Conservation (phyloP, 345 rosid genomes). For the Syzygium aqueum region DNA sequence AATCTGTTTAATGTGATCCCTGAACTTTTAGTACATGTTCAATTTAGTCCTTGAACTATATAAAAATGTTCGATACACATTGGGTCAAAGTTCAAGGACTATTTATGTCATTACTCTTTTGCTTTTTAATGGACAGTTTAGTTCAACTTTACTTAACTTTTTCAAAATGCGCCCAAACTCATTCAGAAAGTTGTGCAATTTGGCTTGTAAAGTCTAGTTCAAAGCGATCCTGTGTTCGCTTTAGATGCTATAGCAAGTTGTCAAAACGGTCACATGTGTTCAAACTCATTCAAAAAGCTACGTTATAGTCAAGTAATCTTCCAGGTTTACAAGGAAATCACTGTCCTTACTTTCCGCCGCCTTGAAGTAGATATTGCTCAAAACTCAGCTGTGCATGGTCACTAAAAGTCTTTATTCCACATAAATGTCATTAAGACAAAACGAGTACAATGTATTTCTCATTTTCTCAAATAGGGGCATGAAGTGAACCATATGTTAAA, state of each 20-base stretch:
- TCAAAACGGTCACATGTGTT: background rate
- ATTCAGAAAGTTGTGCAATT: background rate
- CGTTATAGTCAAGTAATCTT: background rate
- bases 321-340: background rate
- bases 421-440: background rate
- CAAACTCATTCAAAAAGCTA: background rate
- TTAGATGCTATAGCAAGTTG: background rate
- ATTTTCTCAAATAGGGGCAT: too few species aligned
- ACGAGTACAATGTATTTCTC: background rate
- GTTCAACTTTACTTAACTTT: background rate
- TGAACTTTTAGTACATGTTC: too few species aligned
- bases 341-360: background rate
- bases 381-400: background rate
- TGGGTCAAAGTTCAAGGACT: too few species aligned
- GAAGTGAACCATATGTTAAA: too few species aligned
- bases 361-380: background rate
- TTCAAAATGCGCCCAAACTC: background rate
- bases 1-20: too few species aligned
- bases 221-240: background rate
- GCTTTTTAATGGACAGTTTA: background rate
- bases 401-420: background rate
- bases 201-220: background rate
- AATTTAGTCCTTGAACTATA: too few species aligned
- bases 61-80: too few species aligned
- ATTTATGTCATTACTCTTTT: too few species aligned